Evolutionary conservation across 75 land plant species (phyloP), one percentile per base, ranked within the genome.

Genomic region (Pinus tabuliformis): DNA sequence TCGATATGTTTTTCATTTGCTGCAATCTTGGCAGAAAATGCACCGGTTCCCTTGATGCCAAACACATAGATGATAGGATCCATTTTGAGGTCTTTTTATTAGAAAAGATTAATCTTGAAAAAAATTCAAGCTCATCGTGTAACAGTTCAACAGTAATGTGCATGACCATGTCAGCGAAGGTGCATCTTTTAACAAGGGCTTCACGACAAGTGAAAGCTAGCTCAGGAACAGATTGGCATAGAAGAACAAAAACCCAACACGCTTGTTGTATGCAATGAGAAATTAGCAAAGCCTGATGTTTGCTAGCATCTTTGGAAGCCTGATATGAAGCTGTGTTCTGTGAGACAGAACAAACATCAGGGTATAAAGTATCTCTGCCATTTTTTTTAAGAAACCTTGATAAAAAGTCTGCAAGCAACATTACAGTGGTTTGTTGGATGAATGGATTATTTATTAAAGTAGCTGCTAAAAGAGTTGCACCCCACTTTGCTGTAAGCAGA

Each of bases 101-200:
- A 36, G 81, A 83, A 61, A 86, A 84, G 15, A 86, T 62, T 54
- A 77, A 26, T 52, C 75, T 76, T 52, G 88, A 86, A 49, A 83
- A 45, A 62, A 86, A 86, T 16, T 86, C 79, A 42, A 86, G 74
- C 58, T 83, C 88, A 62, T 86, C 88, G 33, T 84, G 87, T 28
- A 86, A 14, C 26, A 84, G 57, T 66, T 84, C 87, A 24, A 76
- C 54, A 37, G 88, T 86, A 45, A 83, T 72, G n/a, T 78, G 79
- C 60, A 86, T 30, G 57, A 75, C 87, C 82, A 86, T 65, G 57
- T 80, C 86, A 9, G 62, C 79, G 65, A 84, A 81, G 18, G 77
- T 72, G 18, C 81, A 30, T 14, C 57, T 74, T 54, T 80, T 65
- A 49, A 86, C 82, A 24, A 86, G 66, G 16, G 82, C 79, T 42